phyloP scores from a whole-genome alignment of 495 filamentous ascomycete species.

The Podospora conica region DNA sequence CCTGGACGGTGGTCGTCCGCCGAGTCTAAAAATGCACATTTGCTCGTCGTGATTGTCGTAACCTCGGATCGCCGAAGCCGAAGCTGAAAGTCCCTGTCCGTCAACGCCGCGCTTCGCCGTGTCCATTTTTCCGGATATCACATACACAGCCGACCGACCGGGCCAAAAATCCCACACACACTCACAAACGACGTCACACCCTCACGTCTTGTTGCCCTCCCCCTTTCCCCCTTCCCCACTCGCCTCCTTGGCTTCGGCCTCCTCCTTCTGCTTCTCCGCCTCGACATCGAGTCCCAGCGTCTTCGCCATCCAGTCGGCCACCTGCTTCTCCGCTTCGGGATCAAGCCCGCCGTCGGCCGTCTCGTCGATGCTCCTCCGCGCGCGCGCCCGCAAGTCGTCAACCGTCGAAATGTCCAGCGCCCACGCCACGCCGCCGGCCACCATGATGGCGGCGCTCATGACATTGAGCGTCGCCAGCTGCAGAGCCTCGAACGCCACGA shows the following conservation, averaged over 20 bases:
- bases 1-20: not conserved
- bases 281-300: slow-evolving; percentile 50
- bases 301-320: slow-evolving; percentile 65
- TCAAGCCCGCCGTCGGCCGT: slow-evolving; percentile 40
- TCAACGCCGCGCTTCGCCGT: not conserved
- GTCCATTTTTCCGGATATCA: not conserved
- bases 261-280: not conserved
- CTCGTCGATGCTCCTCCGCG: slow-evolving; percentile 43
- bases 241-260: not conserved
- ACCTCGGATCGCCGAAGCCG: not conserved
- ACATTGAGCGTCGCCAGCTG: slow-evolving; percentile 81
- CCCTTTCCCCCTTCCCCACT: not conserved
- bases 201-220: slow-evolving; percentile 2
- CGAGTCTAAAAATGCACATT: not conserved
- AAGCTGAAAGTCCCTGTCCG: not conserved
- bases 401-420: slow-evolving; percentile 64
- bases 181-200: not conserved
- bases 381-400: slow-evolving; percentile 57
- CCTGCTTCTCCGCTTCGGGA: slow-evolving; percentile 55
- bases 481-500: slow-evolving; percentile 71
- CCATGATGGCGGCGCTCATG: slow-evolving; percentile 60
- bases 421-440: slow-evolving; percentile 59
- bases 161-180: not conserved
- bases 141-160: not conserved
- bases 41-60: not conserved